Evolutionary conservation across 2,329 filamentous ascomycete genomes (phyloP).

Genomic region (Fusarium hostae): DNA sequence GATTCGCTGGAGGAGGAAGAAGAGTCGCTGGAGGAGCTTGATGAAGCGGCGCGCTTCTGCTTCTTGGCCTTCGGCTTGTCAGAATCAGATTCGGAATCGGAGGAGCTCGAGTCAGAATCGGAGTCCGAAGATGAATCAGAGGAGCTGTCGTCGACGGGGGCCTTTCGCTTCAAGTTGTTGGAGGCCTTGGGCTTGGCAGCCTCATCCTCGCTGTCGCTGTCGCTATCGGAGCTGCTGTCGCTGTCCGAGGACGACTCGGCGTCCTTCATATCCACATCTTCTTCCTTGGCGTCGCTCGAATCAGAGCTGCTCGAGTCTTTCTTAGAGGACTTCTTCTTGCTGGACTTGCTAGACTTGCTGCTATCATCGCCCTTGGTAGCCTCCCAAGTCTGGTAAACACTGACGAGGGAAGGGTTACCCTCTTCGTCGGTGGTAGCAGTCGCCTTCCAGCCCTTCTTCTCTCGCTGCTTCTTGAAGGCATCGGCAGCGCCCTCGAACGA

Average conservation of each 20-base stretch:
- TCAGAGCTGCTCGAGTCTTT: slow-evolving; percentile 22
- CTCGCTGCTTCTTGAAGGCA: slow-evolving; percentile 72
- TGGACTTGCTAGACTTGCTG: slow-evolving; percentile 36
- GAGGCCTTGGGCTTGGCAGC: slow-evolving; percentile 35
- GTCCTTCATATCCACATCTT: slow-evolving; percentile 62
- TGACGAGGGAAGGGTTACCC: slow-evolving; percentile 56
- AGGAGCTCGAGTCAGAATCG: slow-evolving; percentile 35
- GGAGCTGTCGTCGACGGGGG: slow-evolving; percentile 47
- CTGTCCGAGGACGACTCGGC: slow-evolving; percentile 51
- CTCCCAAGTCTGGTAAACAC: slow-evolving; percentile 64
- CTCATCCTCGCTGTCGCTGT: slow-evolving; percentile 41
- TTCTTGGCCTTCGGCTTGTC: slow-evolving; percentile 64
- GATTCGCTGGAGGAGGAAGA: slow-evolving; percentile 33
- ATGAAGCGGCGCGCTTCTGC: slow-evolving; percentile 50
- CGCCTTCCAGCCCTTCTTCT: slow-evolving; percentile 60
- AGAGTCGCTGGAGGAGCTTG: slow-evolving; percentile 21
- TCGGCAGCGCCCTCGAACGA: slow-evolving; percentile 71
- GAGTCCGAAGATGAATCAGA: slow-evolving; percentile 54
- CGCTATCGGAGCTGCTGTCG: slow-evolving; percentile 40
- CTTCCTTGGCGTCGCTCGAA: slow-evolving; percentile 46
- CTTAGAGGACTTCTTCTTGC: slow-evolving; percentile 38
- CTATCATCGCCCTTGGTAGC: slow-evolving; percentile 35
- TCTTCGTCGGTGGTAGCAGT: slow-evolving; percentile 25
- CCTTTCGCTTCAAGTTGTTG: slow-evolving; percentile 56
- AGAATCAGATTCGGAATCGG: slow-evolving; percentile 47